Evolutionary conservation across 2,329 filamentous ascomycete species (phyloP).

Genomic region (Atkinsonella hypoxylon): DNA sequence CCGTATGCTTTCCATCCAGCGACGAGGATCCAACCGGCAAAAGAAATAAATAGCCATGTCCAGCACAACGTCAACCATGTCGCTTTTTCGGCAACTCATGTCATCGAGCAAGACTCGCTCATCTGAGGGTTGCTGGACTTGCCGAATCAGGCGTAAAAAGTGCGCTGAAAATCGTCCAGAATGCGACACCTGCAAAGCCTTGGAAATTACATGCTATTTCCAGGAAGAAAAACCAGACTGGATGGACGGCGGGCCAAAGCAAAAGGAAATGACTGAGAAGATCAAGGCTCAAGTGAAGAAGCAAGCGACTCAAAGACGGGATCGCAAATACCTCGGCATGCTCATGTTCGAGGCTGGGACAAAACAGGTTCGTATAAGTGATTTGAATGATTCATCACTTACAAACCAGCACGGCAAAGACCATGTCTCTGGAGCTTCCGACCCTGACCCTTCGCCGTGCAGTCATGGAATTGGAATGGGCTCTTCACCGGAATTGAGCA

Average conservation of each 20-base stretch:
- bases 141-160: slow-evolving; percentile 48
- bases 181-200: slow-evolving; percentile 36
- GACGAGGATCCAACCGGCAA: background rate
- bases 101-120: slow-evolving; percentile 21
- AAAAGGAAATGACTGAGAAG: slow-evolving; percentile 37
- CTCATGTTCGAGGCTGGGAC: slow-evolving; percentile 28
- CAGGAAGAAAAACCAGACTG: slow-evolving; percentile 40
- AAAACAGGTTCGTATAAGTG: slow-evolving; percentile 13
- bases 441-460: slow-evolving; percentile 15
- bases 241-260: slow-evolving; percentile 41
- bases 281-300: slow-evolving; percentile 47
- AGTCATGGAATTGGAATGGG: slow-evolving; percentile 12
- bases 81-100: slow-evolving; percentile 12
- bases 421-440: slow-evolving; percentile 14
- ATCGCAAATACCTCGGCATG: slow-evolving; percentile 34
- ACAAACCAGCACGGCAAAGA: slow-evolving; percentile 3
- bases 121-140: slow-evolving; percentile 46
- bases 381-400: slow-evolving; percentile 8
- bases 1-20: too few species aligned
- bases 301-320: slow-evolving; percentile 36
- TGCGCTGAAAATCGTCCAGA: slow-evolving; percentile 42
- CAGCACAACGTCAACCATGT: slow-evolving; percentile 9
- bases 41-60: background rate
- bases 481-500: slow-evolving; percentile 19
- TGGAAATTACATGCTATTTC: slow-evolving; percentile 47